Percentiles rank a stretch among this genome's conserved stretches.
Evolutionary conservation across 352 stramenopile genomes (phyloP).

Genomic region (Thalassiosira hispida): DNA sequence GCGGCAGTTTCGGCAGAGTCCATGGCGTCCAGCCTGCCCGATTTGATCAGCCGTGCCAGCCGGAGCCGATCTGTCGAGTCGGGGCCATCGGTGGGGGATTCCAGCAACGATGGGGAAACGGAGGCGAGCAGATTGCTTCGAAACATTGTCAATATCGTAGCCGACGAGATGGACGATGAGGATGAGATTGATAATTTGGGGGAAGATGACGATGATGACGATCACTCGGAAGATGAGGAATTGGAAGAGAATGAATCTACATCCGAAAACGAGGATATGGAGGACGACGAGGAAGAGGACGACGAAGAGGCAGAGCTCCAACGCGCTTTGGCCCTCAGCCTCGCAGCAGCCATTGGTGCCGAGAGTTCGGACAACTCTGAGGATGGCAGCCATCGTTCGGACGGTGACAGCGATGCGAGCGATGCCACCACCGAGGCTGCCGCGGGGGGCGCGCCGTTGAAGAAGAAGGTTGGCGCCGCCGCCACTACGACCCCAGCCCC

Average conservation of each 20-base stretch:
- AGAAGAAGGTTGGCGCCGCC: no score
- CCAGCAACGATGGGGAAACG: not conserved
- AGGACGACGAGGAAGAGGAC: conserved; percentile 41
- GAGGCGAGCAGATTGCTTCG: not conserved
- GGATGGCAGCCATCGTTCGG: not conserved
- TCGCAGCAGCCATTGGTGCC: conserved; percentile 40
- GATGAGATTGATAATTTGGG: not conserved
- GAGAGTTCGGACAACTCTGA: conserved; percentile 14
- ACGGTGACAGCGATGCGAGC: not conserved
- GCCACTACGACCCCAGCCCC: not conserved
- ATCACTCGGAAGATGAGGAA: conserved; percentile 17
- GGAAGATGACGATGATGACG: conserved; percentile 14
- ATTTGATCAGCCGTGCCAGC: conserved; percentile 2
- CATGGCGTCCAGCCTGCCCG: conserved; percentile 7
- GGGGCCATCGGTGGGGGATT: not conserved
- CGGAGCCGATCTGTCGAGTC: not conserved
- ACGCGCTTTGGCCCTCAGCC: conserved; percentile 71
- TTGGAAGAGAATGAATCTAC: not conserved
- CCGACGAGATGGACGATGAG: conserved; percentile 23
- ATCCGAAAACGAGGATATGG: conserved; percentile 39
- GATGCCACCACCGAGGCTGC: conserved; percentile 11
- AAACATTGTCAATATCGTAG: not conserved
- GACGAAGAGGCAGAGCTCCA: conserved; percentile 70
- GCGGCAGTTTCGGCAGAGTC: conserved; percentile 11
- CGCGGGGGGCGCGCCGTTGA: not conserved